Conservation (phyloP, 2,329 filamentous ascomycete species). For the Beauveria pseudobassiana region DNA sequence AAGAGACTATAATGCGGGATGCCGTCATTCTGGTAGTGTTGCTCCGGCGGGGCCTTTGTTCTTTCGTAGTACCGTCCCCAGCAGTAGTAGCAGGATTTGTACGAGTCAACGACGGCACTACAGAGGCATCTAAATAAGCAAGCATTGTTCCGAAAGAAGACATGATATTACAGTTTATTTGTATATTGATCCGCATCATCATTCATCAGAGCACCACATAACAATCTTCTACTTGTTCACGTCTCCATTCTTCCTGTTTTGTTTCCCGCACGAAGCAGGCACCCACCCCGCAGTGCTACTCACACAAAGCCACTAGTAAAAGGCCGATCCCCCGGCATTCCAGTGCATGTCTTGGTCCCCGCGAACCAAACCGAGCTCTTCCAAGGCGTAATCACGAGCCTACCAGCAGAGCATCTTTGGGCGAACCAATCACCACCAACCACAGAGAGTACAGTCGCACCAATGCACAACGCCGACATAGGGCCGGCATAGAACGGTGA, state of each 20-base stretch:
- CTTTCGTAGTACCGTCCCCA: too few species aligned
- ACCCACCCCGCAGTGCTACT: neutral
- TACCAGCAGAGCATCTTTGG: neutral
- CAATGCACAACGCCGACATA: conserved; percentile 8
- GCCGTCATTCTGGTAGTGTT: too few species aligned
- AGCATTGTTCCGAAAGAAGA: too few species aligned
- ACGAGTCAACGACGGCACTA: too few species aligned
- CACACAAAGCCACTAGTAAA: neutral
- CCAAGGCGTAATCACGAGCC: neutral
- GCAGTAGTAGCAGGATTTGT: too few species aligned
- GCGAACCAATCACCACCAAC: neutral
- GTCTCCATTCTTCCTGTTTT: neutral
- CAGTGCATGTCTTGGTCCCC: neutral
- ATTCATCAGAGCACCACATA: too few species aligned
- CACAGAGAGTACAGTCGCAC: conserved; percentile 1
- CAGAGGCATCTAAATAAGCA: too few species aligned
- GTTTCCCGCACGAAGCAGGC: neutral
- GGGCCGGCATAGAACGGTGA: conserved; percentile 8
- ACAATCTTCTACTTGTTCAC: neutral
- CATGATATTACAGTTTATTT: rapidly evolving
- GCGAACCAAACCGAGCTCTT: neutral
- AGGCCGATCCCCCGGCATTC: neutral
- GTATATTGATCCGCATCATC: too few species aligned
- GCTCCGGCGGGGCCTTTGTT: too few species aligned
- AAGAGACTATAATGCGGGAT: too few species aligned